Evolutionary conservation across 1,284 basidiomycete species (phyloP), one percentile per base, ranked within the genome.

Genomic region (Tilletia horrida): DNA sequence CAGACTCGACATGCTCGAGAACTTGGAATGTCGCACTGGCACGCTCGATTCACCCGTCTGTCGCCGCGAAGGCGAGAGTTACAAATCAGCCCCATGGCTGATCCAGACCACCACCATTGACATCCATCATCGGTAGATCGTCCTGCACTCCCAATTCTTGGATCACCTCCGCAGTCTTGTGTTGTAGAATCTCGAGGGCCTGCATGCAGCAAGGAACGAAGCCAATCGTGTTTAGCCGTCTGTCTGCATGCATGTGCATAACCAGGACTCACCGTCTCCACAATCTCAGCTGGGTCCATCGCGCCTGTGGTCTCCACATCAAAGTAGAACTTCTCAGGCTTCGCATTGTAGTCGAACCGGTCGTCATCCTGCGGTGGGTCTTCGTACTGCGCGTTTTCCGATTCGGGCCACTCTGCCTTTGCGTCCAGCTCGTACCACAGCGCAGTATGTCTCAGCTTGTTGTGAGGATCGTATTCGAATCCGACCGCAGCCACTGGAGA

Each of bases 391-490:
- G 80, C 79, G 59, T 81, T 81, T 18, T 75, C 69, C 6, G 72
- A 73, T 40, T 76, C 70, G 8, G 79, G 79, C 79, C 79, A 81
- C 66, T 81, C 79, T 40, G 75, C 71, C 57, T 77, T 78, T 23
- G 77, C 76, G 66, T 81, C 78, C 29, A 72, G 45, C 84, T 99
- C 96, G 81, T 87, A 93, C 96, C 96, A 98, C 82, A 96, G 89
- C 2, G 91, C 89, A 1, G 96, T 98, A 83, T 99, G 96, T 67
- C 93, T 88, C 40, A 99, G 85, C 81, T 92, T 92, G 85, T 99
- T 99, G 85, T 97, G 88, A 14, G 96, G 96, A 83, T 99, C 96
- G 78, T 99, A 99, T 84, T 99, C 96, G 76, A 96, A 98, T 1
- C 90, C 89, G 23, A 98, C 89, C 1, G 96, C 93, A 0, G 93